These are phyloP conservation scores for Meyerozyma sp. DNA, from an alignment of 1,139 yeast genomes.

Conservation along the genomic window DNA sequence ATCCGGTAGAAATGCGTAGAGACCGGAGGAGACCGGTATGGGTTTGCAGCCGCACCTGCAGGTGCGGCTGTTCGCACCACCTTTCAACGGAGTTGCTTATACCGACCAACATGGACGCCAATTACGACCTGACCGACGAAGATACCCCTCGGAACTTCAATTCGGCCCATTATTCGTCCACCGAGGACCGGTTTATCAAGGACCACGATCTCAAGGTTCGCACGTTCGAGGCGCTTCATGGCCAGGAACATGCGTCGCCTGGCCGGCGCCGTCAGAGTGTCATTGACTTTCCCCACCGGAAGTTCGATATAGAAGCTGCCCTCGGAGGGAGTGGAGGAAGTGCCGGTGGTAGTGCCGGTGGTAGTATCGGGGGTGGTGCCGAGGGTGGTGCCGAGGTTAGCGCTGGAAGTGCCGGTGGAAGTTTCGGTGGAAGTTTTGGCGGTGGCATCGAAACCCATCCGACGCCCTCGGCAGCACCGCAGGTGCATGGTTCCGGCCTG, in stretches of 20 bases:
- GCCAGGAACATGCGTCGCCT: slow-evolving; percentile 13
- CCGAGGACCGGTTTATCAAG: slow-evolving; percentile 61
- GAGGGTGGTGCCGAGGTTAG: background rate
- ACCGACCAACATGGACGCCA: no score
- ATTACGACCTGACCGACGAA: slow-evolving; percentile 5
- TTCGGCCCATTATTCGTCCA: slow-evolving; percentile 58
- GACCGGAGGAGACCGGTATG: no score
- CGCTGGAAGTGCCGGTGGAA: background rate
- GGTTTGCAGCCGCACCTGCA: no score
- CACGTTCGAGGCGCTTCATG: slow-evolving; percentile 53
- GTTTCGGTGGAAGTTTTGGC: no score
- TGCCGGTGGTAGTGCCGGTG: background rate
- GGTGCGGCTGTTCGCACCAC: no score
- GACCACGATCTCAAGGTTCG: slow-evolving; percentile 68
- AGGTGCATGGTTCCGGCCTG: slow-evolving; percentile 6
- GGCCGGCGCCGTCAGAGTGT: slow-evolving; percentile 40
- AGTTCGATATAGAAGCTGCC: slow-evolving; percentile 6
- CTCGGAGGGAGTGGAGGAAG: background rate
- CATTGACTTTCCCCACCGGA: slow-evolving; percentile 40
- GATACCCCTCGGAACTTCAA: slow-evolving; percentile 25
- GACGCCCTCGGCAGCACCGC: slow-evolving; percentile 12
- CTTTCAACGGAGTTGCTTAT: no score
- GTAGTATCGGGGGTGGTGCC: no score
- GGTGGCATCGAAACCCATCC: slow-evolving; percentile 16
- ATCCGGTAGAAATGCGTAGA: no score